Base-by-base conservation (phyloP, 306 rosid genomes). In the Cyamopsis tetragonoloba region DNA sequence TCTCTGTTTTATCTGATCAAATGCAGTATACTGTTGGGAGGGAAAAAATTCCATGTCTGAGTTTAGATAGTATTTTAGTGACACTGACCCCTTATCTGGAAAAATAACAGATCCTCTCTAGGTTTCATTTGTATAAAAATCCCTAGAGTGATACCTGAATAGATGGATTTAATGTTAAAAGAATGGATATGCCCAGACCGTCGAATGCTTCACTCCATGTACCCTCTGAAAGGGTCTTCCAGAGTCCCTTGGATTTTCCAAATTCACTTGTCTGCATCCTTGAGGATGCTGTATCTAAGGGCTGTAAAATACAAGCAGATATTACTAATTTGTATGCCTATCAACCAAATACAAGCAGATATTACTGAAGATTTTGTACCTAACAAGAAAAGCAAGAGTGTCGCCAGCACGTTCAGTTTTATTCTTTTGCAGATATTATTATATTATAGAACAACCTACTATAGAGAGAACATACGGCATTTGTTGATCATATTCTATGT, bases 231-330 rank as follows among this genome's bases (percentile, higher is more conserved):
- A 92, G 89, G 50, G 89, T 87, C 89, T 89, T 80, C 93, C 91
- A 87, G 48, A 92, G 73, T 82, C 97, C 98, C 83, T 87, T 84
- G 57, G 98, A 86, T 82, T 87, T 89, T 75, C 98, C 98, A 74
- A 92, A 92, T 63, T 89, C 89, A 66, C 98, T 89, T 61, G 98
- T 89, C 81, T 92, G 97, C 96, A 92, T 92, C 87, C 76, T 81
- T 18, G 98, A 87, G 70, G 98, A 80, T 70, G 89, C 93, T 15
- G 96, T 84, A 78, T 92, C 98, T 79, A 92, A 77, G 54, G 98
- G 98, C 98, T 89, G 88, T 24, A 62, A 53, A 71, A 54, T 46
- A 77, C 56, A 75, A 60, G 23, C 28, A 71, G 48, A 84, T 26
- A 22, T 58, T 58, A 73, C 54, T 37, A 44, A 38, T 34, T 19